Evolutionary conservation across 306 rosid genomes (phyloP).

Genomic region (Quillaja saponaria): DNA sequence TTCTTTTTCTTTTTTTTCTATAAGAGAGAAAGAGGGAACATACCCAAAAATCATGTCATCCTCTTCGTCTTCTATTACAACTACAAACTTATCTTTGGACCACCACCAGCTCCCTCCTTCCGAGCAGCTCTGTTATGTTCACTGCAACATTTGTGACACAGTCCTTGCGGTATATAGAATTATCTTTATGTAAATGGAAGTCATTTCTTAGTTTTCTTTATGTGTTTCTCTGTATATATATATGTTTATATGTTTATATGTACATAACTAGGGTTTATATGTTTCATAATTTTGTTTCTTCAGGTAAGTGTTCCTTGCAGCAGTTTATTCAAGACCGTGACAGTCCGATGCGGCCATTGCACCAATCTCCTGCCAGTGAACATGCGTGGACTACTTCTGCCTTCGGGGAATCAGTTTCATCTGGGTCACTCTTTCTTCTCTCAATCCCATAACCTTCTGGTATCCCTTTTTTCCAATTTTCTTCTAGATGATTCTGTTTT

Average conservation of each 20-base stretch:
- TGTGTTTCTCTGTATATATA: too few species aligned
- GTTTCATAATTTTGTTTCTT: too few species aligned
- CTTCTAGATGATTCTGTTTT: slow-evolving; percentile 2
- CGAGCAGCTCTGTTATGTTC: slow-evolving; percentile 96
- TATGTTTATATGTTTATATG: too few species aligned
- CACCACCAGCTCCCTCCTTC: slow-evolving; percentile 76
- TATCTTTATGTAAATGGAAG: too few species aligned
- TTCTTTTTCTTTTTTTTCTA: not conserved
- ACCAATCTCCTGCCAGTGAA: slow-evolving; percentile 84
- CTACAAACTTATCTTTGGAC: slow-evolving; percentile 67
- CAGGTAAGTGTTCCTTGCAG: slow-evolving; percentile 91
- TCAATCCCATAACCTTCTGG: slow-evolving; percentile 76
- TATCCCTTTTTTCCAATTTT: slow-evolving; percentile 31
- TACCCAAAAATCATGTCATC: slow-evolving; percentile 63
- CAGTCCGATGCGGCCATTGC: slow-evolving; percentile 97
- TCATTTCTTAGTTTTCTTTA: not conserved
- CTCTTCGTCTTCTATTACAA: slow-evolving; percentile 48
- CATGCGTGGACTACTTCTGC: slow-evolving; percentile 69
- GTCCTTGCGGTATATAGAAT: slow-evolving; percentile 94
- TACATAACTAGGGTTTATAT: too few species aligned
- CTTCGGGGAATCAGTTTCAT: slow-evolving; percentile 62
- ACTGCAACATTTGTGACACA: slow-evolving; percentile 94
- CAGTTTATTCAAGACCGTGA: slow-evolving; percentile 89
- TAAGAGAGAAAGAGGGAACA: not conserved
- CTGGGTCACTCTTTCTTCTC: slow-evolving; percentile 59